Evolutionary conservation across 2,329 filamentous ascomycete genomes (phyloP), one percentile per base, ranked within the genome.

Genomic region (Pyrenochaeta sp.): DNA sequence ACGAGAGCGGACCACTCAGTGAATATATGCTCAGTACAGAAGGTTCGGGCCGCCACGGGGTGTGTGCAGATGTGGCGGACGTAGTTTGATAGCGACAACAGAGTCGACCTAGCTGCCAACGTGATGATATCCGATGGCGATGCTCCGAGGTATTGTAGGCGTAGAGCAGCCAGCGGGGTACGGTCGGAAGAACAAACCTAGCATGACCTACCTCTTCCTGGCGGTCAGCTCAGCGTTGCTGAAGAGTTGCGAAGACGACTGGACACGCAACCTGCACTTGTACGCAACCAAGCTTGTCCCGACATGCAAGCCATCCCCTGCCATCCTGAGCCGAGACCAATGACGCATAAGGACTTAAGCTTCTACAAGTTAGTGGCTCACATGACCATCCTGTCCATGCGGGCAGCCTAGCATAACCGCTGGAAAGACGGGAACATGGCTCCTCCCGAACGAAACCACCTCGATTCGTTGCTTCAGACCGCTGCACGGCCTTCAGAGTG

Each of bases 151-250:
- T 53, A 59, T 54, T 61, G 64, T 56, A 65, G 50, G 60, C 62
- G 58, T 61, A 61, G 59, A 63, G 61, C 61, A 60, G 61, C 61
- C 64, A 59, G 71, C 67, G 72, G 71, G 71, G 71, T 70, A 72
- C 66, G 66, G 68, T 62, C 60, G 55, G 65, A 58, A 65, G 64
- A 63, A 67, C 64, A 68, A 73, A 69, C 59, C 68, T 59, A 66
- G 69, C 72, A 76, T 75, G 69, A 70, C 71, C 71, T 68, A 70
- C 71, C 71, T 68, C 58, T 68, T 52, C 63, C 62, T 66, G 72
- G 72, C 66, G 59, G 73, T 73, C 72, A 74, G 73, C 72, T 67
- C 69, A 72, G 69, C 68, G 70, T 75, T 63, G 69, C 66, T 73
- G 72, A 69, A 73, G 69, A 70, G 72, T 68, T 67, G 71, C 69